Base-by-base conservation (phyloP, 73 alveolate species). In the Halteria grandinella region DNA sequence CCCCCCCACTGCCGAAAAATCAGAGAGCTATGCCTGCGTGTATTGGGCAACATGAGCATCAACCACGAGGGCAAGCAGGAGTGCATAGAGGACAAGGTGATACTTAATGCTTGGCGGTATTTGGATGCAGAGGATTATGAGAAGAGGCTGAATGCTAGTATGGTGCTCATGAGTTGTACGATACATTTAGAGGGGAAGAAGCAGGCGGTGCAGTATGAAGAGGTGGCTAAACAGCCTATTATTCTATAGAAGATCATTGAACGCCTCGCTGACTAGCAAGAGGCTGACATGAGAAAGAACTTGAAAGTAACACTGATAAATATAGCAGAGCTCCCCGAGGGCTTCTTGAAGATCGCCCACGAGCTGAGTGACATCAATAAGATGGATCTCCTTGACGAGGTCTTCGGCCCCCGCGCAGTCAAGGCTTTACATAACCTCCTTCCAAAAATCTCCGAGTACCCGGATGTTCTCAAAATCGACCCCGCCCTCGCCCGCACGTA, bases 251-350 rank as follows among this genome's bases (percentile, higher is more conserved):
- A 88, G 69, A 82, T 94, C 18, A 84, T 91, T 64, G 88, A 88
- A 60, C 69, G 79, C 66, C 81, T 89, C 47, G 51, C 71, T 52
- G 91, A 79, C 24, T 41, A 37, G 14, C 62, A 75, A 69, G 83
- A 88, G 52, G 62, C 63, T 25, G 97, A 89, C 66, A 63, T 91
- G 29, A 88, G 92, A 69, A 88, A 80, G 79, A 91, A 91, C 81
- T 55, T 95, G 41, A 91, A 77, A 53, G 69, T 87, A 48, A 75
- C 97, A 37, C 76, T 94, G 23, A 91, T 78, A 66, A 94, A 94
- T 78, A 82, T 94, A 37, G 91, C 97, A 2, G 93, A 91, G 53
- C 88, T 94, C 33, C 97, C 99, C 4, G 96, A 89, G 63, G 97
- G 99, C 6, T 94, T 91, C 85, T 69, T 81, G n/a, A 91, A 91